Evolutionary conservation across 108 stramenopile genomes (phyloP), one percentile per base, ranked within the genome.

Genomic region (Skeletonema marinoi): DNA sequence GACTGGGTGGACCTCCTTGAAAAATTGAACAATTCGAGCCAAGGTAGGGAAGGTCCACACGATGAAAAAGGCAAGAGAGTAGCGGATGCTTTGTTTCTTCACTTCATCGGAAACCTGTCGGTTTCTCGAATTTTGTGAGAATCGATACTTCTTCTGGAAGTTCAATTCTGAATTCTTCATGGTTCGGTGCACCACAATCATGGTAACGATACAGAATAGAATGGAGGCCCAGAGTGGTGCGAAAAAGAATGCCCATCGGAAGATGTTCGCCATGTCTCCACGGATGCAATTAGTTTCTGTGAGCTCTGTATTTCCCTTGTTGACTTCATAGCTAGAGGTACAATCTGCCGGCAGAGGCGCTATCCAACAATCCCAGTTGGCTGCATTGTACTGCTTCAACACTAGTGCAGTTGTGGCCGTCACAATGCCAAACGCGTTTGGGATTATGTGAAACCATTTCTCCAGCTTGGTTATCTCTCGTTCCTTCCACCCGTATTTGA

Each of bases 291-390:
- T 60, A 16, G 68, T 70, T 29, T 76, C 75, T 56, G 44, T 17
- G n/a, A 73, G 63, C 12, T 65, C 62, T 19, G 73, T 25, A 13
- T 41, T 32, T 12, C 74, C 74, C 48, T 66, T 66, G 32, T 54
- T 75, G 32, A 75, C 21, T 65, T 75, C 56, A 60, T 56, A 17
- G 35, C 60, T 77, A 31, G 69, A 70, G 14, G 68, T 70, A 42
- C 76, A 77, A 61, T 70, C 38, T 4, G 13, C 31, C 2, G 76
- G 76, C 13, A 46, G 25, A 21, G 66, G 64, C 12, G 78, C 71
- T 29, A 78, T 78, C 78, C 78, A 73, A 70, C 78, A 78, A 56
- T 66, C 39, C 78, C 78, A 78, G 51, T 58, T 32, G 8, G 68
- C 72, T 7, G 78, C 63, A 66, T 78, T 78, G 64, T 73, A 78